Evolutionary conservation across 2,329 filamentous ascomycete species (phyloP).

Genomic region (Ophiostoma fasciatum): DNA sequence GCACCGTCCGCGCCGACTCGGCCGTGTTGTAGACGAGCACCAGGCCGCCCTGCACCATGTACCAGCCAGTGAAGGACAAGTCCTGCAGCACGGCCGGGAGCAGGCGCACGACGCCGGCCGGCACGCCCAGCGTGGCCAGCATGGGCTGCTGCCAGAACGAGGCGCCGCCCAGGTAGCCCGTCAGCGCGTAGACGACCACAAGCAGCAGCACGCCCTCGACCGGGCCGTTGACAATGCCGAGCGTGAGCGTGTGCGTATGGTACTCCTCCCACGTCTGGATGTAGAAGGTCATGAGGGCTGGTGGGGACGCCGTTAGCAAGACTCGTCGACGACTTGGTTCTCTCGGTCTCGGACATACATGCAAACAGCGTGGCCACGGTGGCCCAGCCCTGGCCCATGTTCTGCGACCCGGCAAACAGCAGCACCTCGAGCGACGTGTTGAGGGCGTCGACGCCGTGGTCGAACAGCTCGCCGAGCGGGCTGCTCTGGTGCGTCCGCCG

Average conservation of each 20-base stretch:
- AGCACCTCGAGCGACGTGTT: slow-evolving; percentile 92
- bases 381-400: slow-evolving; percentile 83
- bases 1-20: slow-evolving; percentile 68
- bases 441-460: slow-evolving; percentile 91
- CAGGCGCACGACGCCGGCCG: slow-evolving; percentile 47
- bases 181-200: slow-evolving; percentile 66
- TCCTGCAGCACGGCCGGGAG: slow-evolving; percentile 60
- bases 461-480: slow-evolving; percentile 88
- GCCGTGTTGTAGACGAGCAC: slow-evolving; percentile 77
- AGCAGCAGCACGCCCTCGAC: slow-evolving; percentile 88
- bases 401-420: slow-evolving; percentile 83
- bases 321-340: too few relatives aligned
- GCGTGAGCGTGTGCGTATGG: slow-evolving; percentile 87
- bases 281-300: slow-evolving; percentile 87
- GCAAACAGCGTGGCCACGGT: slow-evolving; percentile 74
- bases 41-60: slow-evolving; percentile 70
- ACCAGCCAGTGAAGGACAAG: slow-evolving; percentile 82
- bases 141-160: slow-evolving; percentile 87
- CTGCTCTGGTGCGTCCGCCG: slow-evolving; percentile 84
- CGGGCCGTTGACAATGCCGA: slow-evolving; percentile 84
- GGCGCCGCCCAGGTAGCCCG: slow-evolving; percentile 71
- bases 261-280: slow-evolving; percentile 99
- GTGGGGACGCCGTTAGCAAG: too few relatives aligned
- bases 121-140: slow-evolving; percentile 56
- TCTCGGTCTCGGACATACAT: too few relatives aligned